A percentile compares a stretch with the other conserved stretches of the same genome.
These are phyloP conservation scores for Pleodorina starrii DNA, from an alignment of 139 green algal genomes.

Conservation along the genomic window DNA sequence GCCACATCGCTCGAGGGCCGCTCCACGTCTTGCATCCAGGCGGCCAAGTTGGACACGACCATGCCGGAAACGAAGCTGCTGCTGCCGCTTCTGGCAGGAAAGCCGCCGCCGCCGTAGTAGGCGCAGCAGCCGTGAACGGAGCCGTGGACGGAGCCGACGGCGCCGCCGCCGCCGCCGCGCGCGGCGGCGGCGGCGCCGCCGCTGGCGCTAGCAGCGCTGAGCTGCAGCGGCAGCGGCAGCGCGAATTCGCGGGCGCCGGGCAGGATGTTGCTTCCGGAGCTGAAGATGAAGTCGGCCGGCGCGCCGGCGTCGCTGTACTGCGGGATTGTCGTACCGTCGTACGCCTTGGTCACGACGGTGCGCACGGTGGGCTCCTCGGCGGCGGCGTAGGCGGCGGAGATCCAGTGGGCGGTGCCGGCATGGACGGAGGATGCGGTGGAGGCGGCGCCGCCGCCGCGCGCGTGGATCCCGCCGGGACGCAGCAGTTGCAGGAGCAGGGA, in stretches of 20 bases:
- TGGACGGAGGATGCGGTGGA: background rate
- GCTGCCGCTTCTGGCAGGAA: too few species aligned
- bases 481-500: conserved; percentile 6
- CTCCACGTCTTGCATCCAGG: conserved; percentile 35
- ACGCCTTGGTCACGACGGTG: background rate
- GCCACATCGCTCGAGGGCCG: conserved; percentile 10
- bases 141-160: too few species aligned
- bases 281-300: background rate
- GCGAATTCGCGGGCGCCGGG: background rate
- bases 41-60: conserved; percentile 8
- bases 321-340: background rate
- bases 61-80: background rate
- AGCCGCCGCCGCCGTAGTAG: too few species aligned
- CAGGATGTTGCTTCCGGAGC: background rate
- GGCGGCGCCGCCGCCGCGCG: too few species aligned
- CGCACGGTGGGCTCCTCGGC: background rate
- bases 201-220: background rate
- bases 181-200: background rate
- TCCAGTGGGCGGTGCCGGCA: background rate
- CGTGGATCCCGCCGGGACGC: background rate
- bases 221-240: background rate
- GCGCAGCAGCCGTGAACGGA: background rate
- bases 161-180: conserved; percentile 3
- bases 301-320: background rate
- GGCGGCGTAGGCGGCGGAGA: too few species aligned